Evolutionary conservation across 1,284 basidiomycete genomes (phyloP), one percentile per base, ranked within the genome.

Genomic region (Leccinum angustisporum): DNA sequence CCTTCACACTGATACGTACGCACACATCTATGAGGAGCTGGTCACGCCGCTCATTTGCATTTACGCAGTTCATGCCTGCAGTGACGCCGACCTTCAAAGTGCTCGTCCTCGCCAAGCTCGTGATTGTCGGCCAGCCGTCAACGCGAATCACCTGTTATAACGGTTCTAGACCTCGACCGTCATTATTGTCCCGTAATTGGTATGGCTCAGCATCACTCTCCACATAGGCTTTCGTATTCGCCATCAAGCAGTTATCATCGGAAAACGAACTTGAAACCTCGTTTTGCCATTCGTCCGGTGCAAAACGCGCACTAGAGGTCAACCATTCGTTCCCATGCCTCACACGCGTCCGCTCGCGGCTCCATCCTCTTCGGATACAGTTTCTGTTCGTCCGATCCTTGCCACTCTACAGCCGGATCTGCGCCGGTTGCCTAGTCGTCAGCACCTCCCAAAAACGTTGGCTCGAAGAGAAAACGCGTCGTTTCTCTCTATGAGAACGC

Each of bases 391-490:
- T 52, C 84, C 81, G 30, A 86, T 90, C 64, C 83, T 92, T 56
- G 86, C 87, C 38, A 82, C 89, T 59, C 77, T 92, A 34, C 88
- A 88, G 61, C 83, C 86, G 60, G 92, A 92, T 74, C 79, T 90
- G 56, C 87, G 90, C 52, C 85, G 87, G 56, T 78, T 90, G 21
- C 87, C 88, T 21, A 86, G 86, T 54, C 85, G 90, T 67, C 70
- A 77, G 52, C 70, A 75, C 34, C 64, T 72, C 33, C 64, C 66
- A 16, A 70, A 74, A 63, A 65, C 58, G 76, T 80, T 56, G 89
- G 90, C 56, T 77, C 82, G 48, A 92, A 92, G 77, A 80, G 90
- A 72, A 92, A 92, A 80, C 89, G 90, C 81, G 83, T 86, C 68
- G 79, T 79, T 62, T 85, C 84, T 73, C 79, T 77, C 54, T 88